These are phyloP conservation scores for Urtica urens DNA, from an alignment of 306 rosid genomes.

Conservation along the genomic window DNA sequence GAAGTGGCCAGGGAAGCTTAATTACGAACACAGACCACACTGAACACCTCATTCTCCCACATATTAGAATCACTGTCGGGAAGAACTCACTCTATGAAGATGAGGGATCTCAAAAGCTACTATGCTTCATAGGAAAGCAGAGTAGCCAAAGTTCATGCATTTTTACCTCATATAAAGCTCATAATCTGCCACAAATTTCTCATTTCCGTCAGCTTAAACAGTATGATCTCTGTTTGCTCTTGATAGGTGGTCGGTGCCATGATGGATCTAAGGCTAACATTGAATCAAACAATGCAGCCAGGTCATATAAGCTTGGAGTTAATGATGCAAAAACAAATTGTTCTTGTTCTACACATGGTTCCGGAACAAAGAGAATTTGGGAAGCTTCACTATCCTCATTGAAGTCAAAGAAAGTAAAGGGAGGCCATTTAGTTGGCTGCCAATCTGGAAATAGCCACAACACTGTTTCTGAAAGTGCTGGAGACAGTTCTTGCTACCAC, in stretches of 20 bases:
- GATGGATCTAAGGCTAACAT: conserved; percentile 18
- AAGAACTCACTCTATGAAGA: too few relatives aligned
- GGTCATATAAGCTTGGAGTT: conserved; percentile 22
- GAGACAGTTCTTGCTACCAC: conserved; percentile 25
- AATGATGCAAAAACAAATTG: conserved; percentile 24
- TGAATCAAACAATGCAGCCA: conserved; percentile 17
- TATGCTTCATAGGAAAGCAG: too few relatives aligned
- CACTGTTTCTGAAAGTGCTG: conserved; percentile 26
- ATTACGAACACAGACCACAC: too few relatives aligned
- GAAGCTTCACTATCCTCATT: conserved; percentile 72
- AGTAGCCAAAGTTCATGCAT: too few relatives aligned
- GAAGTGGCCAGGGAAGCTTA: too few relatives aligned
- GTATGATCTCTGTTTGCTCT: background rate
- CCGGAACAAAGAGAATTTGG: conserved; percentile 61
- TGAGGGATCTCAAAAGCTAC: too few relatives aligned
- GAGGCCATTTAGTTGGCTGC: conserved; percentile 46
- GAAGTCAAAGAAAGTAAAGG: conserved; percentile 85
- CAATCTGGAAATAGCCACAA: conserved; percentile 28
- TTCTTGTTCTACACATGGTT: conserved; percentile 35
- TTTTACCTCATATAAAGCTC: too few relatives aligned
- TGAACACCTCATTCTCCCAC: too few relatives aligned
- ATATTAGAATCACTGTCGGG: too few relatives aligned
- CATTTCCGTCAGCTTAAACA: too few relatives aligned
- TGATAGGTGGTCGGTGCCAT: conserved; percentile 19
- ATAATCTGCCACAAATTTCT: too few relatives aligned